Evolutionary conservation across 805 yeast genomes (phyloP), one percentile per base, ranked within the genome.

Genomic region (Cyberlindnera xishuangbannaensis): DNA sequence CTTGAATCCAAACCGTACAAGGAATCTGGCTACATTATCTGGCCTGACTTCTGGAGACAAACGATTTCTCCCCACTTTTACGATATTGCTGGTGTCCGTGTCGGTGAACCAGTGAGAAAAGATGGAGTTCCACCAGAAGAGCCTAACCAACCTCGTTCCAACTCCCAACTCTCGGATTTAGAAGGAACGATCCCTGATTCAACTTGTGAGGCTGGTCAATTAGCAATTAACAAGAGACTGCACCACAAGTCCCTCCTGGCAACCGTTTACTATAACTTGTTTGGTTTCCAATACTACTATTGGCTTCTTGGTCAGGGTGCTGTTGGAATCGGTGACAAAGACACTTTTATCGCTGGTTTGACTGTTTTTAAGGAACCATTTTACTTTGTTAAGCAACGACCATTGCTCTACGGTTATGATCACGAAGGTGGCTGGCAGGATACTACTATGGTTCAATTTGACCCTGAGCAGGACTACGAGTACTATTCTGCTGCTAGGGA

Each of bases 301-400:
- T 83, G 82, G 16, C 56, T 82, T 30, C 59, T 82, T 42, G 75
- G 84, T 0, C 92, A 82, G 55, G 85, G 85, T 9, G 70, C 76
- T 24, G 83, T 85, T 3, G 90, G 88, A 13, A 82, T 80, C 54
- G 88, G 88, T 35, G 90, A 82, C 51, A 81, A 81, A 50, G 88
- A 82, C 43, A 79, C 88, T 0, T 80, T 81, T 49, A 14, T 28
- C 25, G n/a, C 30, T 12, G 37, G 37, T 19, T 7, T 29, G 4
- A 34, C 37, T 10, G 25, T 34, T 14, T 29, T 34, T 22, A 29
- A 30, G 17, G 27, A 28, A 15, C 6, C 30, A 5, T 28, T n/a
- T 14, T 18, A 28, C 24, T 16, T 28, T 26, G 51, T 50, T 19
- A 48, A 48, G 24, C 47, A 51, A 16, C 48, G 55, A 19, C 55